Base-by-base conservation (phyloP, 345 rosid species). In the Gossypium bickii region DNA sequence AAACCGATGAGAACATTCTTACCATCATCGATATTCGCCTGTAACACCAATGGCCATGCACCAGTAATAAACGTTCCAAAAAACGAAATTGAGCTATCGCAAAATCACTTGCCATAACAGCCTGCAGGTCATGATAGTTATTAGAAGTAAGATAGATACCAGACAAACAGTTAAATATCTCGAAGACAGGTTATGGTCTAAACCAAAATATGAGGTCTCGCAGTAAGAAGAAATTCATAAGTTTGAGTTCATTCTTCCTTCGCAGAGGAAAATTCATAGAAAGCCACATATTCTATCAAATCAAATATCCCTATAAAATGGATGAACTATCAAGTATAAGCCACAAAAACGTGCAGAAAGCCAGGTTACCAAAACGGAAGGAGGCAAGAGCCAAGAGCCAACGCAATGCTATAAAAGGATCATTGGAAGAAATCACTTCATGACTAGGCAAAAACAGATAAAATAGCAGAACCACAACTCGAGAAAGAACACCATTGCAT, bases 31-130 rank as follows among this genome's bases (percentile, higher is more conserved):
- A 80, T 62, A 94, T 91, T 78, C 98, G 80, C 82, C 98, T 86
- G 83, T 94, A 92, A 77, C 98, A 94, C 98, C 98, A 94, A 81
- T 92, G 98, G 3, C 98, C 98, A 57, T 94, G 98, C 52, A 94
- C 98, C 44, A 94, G 82, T 25, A 94, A 78, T 73, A 94, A 79
- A 22, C 94, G 93, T 75, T 94, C 97, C 56, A 94, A 80, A 85
- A 80, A 94, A 22, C 81, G 84, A 78, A 94, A 94, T 77, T 94
- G 98, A 67, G 97, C 92, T 76, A 94, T 94, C 24, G 98, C 77
- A 82, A 88, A 92, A 86, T 92, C 98, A 82, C 95, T 90, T 60
- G 98, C 88, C 98, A 94, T 92, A 63, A 86, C 98, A 34, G 98
- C 98, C 97, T 92, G 89, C 65, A 76, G 70, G 51, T 48, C 17